Evolutionary conservation across 2,329 filamentous ascomycete genomes (phyloP), one percentile per base, ranked within the genome.

Genomic region (Colletotrichum orchidophilum): DNA sequence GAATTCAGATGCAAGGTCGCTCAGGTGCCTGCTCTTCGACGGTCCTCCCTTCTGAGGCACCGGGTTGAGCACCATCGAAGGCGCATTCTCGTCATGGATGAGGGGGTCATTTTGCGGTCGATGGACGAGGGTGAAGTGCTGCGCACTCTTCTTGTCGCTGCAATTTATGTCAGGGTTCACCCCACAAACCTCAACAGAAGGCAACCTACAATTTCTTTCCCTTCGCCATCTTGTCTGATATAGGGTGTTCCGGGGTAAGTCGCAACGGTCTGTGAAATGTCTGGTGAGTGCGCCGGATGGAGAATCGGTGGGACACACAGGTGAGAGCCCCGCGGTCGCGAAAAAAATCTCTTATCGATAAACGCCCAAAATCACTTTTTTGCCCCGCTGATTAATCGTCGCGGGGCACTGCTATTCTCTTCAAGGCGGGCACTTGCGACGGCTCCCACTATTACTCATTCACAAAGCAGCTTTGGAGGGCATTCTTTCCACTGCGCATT

Each of bases 61-160:
- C 70, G 86, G 94, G 79, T 96, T 94, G 74, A 99, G 90, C 79
- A 99, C 93, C 90, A 97, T 96, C 75, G 94, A 92, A 59, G 96
- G 93, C 65, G 94, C 95, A 77, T 92, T 88, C 77, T 92, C 89
- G 85, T 99, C 95, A 88, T 99, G 93, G 80, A 99, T 98, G 77
- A 96, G 90, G 57, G 97, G 96, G 82, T 99, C 96, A 90, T 98
- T 94, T 84, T 99, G 97, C 39, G 96, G 94, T 78, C 96, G 94
- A 84, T 98, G 94, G 77, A 98, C 94, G 80, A 99, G 93, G 76
- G 93, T 93, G 83, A 97, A 98, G 83, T 95, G 96, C 81, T 94
- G 93, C 76, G 96, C 95, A 72, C 89, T 93, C 83, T 97, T 97
- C 86, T 97, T 98, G 86, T 98, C 83, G 76, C 86, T 90, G 72